A percentile compares a stretch with the other conserved stretches of the same genome.
Conservation (phyloP, 257 asterid genomes). For the Salvia miltiorrhiza region DNA sequence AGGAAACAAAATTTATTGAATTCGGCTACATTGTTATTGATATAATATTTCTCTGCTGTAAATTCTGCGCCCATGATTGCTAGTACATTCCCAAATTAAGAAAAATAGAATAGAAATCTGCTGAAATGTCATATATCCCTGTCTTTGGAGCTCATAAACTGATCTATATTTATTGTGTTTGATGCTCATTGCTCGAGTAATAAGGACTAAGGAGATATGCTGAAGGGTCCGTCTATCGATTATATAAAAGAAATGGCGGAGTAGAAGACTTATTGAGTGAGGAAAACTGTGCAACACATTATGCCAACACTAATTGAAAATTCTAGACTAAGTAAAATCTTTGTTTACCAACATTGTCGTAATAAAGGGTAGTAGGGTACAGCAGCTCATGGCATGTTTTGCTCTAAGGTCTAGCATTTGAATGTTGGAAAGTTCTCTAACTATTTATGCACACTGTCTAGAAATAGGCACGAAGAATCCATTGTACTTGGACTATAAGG, state of each 20-base stretch:
- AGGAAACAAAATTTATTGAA: slow-evolving; percentile 3
- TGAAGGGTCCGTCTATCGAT: neutral
- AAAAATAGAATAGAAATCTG: neutral
- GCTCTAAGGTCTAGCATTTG: neutral
- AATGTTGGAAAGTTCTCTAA: slow-evolving; percentile 3
- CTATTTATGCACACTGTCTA: slow-evolving; percentile 21
- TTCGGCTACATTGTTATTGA: no score
- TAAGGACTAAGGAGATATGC: neutral
- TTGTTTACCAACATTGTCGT: neutral
- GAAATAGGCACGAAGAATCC: slow-evolving; percentile 13
- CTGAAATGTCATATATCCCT: neutral
- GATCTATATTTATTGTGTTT: neutral
- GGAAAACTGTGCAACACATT: neutral
- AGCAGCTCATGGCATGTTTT: neutral
- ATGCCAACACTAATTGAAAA: slow-evolving; percentile 3
- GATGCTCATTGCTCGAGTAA: neutral
- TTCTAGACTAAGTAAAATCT: slow-evolving; percentile 10
- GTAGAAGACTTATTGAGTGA: neutral
- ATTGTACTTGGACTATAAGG: neutral
- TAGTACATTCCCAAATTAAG: neutral
- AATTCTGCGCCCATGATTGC: neutral
- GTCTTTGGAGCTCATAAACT: neutral
- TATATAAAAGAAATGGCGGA: neutral
- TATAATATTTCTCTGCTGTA: no score
- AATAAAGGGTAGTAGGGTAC: slow-evolving; percentile 29